Base-by-base conservation (phyloP, 2,329 filamentous ascomycete genomes). In the Ceratocystis harringtonii region DNA sequence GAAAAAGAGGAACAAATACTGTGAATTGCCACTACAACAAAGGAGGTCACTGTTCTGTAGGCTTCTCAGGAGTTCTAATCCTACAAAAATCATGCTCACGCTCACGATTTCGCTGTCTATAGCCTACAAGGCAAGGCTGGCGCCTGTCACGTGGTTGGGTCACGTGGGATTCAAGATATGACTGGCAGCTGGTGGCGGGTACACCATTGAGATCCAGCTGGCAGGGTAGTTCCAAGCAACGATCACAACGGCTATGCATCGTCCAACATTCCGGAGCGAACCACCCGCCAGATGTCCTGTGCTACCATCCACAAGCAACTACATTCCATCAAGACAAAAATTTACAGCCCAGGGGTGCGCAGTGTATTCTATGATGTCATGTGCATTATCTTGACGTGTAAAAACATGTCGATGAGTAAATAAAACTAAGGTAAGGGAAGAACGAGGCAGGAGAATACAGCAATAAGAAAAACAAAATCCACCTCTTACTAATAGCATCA, bases 361-460 rank as follows among this genome's bases (percentile, higher is more conserved):
- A 64, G n/a, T 36, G 43, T 30, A n/a, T 25, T 58, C 22, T 62
- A 55, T 64, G 65, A 28, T 67, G 17, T 63, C 48, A 44, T 65
- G 62, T 65, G 63, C 50, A 63, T 67, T 65, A 65, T 67, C 25
- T 44, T 61, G 43, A 67, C 66, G 65, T 65, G 60, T 63, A 6
- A 67, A n/a, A 67, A 63, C 66, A 65, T 67, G 66, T 63, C 44
- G 22, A 63, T 63, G 28, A 45, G 41, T 65, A 25, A 58, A 62
- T 62, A 64, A 62, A 58, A 57, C 44, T 36, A 30, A 28, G 22
- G 52, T 25, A 32, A 52, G 28, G 22, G 19, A 63, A 63, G 22
- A 19, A n/a, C 61, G 15, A 28, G 52, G 44, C 60, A 63, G 32
- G n/a, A 61, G 45, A 36, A 63, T 58, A 58, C 45, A 57, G 36